phyloP scores from a whole-genome alignment of 2,329 filamentous ascomycete species.

The Talaromyces funiculosus region DNA sequence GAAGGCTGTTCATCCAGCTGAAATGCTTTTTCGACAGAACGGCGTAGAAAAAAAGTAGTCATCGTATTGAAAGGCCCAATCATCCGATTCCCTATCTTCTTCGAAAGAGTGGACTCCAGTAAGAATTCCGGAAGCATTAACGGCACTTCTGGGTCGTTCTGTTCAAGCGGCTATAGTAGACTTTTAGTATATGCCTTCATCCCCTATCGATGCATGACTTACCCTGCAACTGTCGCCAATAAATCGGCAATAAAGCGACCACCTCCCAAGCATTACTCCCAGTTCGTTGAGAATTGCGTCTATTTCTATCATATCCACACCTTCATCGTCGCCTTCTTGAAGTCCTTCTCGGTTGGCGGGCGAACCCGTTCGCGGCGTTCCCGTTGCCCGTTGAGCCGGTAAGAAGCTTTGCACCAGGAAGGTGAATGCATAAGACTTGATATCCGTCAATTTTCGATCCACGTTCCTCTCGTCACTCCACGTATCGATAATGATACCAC shows the following conservation, averaged over 20 bases:
- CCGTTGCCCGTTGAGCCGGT: conserved; percentile 60
- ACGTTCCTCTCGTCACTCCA: conserved; percentile 87
- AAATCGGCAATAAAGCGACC: conserved; percentile 89
- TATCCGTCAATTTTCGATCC: conserved; percentile 81
- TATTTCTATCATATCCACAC: conserved; percentile 94
- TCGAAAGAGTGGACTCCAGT: conserved; percentile 68
- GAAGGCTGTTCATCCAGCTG: conserved; percentile 85
- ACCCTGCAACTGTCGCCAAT: conserved; percentile 76
- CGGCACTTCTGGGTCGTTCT: conserved; percentile 49
- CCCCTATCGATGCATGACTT: conserved; percentile 10
- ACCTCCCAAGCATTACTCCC: conserved; percentile 84
- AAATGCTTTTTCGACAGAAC: conserved; percentile 95
- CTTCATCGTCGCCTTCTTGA: conserved; percentile 72
- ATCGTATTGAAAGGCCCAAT: conserved; percentile 80
- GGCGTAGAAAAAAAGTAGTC: conserved; percentile 93
- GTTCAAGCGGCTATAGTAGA: conserved; percentile 45
- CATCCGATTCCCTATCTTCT: conserved; percentile 70
- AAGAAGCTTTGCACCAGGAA: conserved; percentile 95
- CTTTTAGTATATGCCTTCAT: conserved; percentile 8
- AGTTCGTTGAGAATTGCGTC: conserved; percentile 83
- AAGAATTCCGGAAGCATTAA: conserved; percentile 65
- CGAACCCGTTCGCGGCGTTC: conserved; percentile 66
- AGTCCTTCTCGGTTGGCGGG: conserved; percentile 58
- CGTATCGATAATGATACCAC: conserved; percentile 89
- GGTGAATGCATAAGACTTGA: conserved; percentile 96